Evolutionary conservation across 208 protist genomes (phyloP), one percentile per base, ranked within the genome.

Genomic region (Wallacemonas sp.): DNA sequence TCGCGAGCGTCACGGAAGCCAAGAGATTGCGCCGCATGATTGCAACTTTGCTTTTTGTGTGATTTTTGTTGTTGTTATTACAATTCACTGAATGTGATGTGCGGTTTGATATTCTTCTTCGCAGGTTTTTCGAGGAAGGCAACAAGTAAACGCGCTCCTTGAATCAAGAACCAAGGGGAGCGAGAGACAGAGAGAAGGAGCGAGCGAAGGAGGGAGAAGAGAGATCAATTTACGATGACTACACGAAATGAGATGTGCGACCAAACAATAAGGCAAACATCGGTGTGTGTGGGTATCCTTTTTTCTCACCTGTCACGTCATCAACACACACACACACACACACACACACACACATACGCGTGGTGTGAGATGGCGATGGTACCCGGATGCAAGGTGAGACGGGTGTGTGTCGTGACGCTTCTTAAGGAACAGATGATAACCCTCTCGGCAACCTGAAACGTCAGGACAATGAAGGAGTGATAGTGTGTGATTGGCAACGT

Each of bases 11-110:
- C 19, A 55, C 47, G 6, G 47, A 21, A 8, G 47, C 12, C 1
- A 55, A 32, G 26, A 55, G 47, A 32, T 55, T 26, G 47, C 47
- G 47, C 47, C 30, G 24, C 47, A 44, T 61, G 3, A n/a, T 39
- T 61, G 5, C 32, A 16, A 32, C 49, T 16, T 57, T 36, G 4
- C 34, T 38, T 38, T 38, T 38, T 38, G 34, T n/a, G 41, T 67
- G 17, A n/a, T n/a, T 47, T 58, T 29, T 68, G n/a, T 32, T 47
- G 49, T 48, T 68, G 4, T 52, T 61, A 2, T 41, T 61, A 3
- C 52, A 21, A 5, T 34, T 58, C 32, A 44, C 17, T 52, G 2
- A 48, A 8, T 67, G 33, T 38, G 44, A 41, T 36, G 5, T 52
- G 6, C 23, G 39, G 11, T 5, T 49, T 41, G 27, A n/a, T 33